phyloP scores from a whole-genome alignment of 163 green algal genomes.

The Chlamydomonas reinhardtii region DNA sequence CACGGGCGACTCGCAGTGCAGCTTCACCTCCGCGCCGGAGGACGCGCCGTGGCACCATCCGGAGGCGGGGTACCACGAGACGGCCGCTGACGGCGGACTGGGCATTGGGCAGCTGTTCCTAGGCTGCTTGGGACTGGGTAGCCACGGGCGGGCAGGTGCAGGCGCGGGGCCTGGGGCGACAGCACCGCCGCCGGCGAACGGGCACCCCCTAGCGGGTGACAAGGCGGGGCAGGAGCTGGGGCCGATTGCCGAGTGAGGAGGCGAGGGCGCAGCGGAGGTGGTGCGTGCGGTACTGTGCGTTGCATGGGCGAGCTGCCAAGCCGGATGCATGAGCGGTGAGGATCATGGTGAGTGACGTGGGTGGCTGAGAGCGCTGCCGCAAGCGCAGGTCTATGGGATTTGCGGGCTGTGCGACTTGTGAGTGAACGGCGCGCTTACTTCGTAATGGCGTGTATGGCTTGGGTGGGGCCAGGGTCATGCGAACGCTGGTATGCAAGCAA shows the following conservation, averaged over 20 bases:
- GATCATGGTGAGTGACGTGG: no score
- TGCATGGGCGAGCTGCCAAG: no score
- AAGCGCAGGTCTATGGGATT: no score
- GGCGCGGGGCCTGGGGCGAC: no score
- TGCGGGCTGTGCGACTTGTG: no score
- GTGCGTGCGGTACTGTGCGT: no score
- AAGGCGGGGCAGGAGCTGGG: background rate
- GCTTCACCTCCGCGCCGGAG: constrained; percentile 22
- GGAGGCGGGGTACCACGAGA: background rate
- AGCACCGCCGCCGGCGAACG: background rate
- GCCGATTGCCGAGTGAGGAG: background rate
- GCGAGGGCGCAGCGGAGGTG: background rate
- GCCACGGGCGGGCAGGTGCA: background rate
- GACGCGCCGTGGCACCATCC: background rate
- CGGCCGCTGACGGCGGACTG: background rate
- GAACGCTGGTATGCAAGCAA: no score
- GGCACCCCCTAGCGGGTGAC: background rate
- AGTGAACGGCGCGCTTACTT: no score
- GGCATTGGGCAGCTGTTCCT: background rate
- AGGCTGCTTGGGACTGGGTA: background rate
- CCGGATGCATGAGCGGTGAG: no score
- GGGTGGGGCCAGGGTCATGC: no score
- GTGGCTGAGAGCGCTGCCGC: no score
- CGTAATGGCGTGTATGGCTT: no score
- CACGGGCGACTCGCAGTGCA: background rate